Conservation (phyloP, 1,139 yeast genomes). For the Hansenula sp. region DNA sequence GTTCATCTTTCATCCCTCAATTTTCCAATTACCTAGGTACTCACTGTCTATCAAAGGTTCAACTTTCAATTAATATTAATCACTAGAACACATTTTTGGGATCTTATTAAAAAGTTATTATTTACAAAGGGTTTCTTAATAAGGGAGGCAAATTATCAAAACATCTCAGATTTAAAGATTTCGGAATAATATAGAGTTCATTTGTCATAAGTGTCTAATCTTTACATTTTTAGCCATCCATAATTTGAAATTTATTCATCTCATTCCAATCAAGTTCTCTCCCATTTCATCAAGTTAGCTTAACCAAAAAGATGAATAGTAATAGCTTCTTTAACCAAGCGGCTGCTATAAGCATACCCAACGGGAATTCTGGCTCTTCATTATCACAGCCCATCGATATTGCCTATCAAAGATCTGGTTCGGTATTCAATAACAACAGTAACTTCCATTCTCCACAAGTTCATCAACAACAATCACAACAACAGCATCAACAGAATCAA, state of each 20-base stretch:
- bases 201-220: no score
- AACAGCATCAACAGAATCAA: slow-evolving; percentile 3
- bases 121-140: not conserved
- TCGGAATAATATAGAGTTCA: no score
- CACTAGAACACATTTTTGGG: no score
- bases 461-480: slow-evolving; percentile 4
- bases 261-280: not conserved
- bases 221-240: no score
- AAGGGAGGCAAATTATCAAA: not conserved
- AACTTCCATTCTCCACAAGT: slow-evolving; percentile 1
- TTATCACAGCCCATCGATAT: slow-evolving; percentile 22
- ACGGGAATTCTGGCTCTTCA: slow-evolving; percentile 7
- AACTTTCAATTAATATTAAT: no score
- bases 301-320: no score
- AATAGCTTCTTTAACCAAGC: slow-evolving; percentile 12
- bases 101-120: not conserved
- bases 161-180: no score
- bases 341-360: slow-evolving; percentile 17
- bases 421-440: slow-evolving; percentile 11
- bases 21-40: no score
- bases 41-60: no score
- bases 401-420: slow-evolving; percentile 18
- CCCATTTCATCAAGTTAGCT: not conserved
- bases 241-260: no score
- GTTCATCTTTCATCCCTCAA: not conserved